Evolutionary conservation across 768 basidiomycete species (phyloP), one percentile per base, ranked within the genome.

Genomic region (Suillus spraguei): DNA sequence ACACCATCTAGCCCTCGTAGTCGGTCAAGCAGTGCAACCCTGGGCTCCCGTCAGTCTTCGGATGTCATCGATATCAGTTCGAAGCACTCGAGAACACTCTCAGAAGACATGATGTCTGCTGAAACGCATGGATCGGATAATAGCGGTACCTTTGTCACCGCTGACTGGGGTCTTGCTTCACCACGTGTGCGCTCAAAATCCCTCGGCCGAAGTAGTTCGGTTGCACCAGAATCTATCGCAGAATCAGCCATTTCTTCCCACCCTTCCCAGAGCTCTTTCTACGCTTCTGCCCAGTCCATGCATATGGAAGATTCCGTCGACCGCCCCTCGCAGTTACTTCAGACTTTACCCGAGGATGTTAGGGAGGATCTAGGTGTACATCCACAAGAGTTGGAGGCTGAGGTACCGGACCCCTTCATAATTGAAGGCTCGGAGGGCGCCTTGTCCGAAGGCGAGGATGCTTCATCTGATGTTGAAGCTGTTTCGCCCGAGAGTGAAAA

Each of bases 371-470:
- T 53, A 64, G 10, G 35, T 59, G 22, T 55, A 60, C 36, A 69
- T 33, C n/a, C 63, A 32, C 63, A 58, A n/a, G 75, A 75, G 35
- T 70, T 79, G 49, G 84, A 84, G 69, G 79, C 81, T 47, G 82
- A 83, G 61, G 80, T 81, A 6, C 85, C 85, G 17, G 80, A 90
- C 72, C 86, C 86, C 2, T 89, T 87, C 77, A 77, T 88, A 58
- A 76, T 87, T 41, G 88, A 88, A 67, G 86, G 85, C 63, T 80
- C 83, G 42, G 79, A 80, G 49, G 77, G 76, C 5, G 69, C 75
- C 22, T 79, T 76, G n/a, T 81, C 78, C 32, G 81, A 79, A 35
- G 55, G 55, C 11, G 59, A 52, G 39, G 47, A 20, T 63, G 17
- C 28, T 20, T 33, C 16, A n/a, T 59, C 59, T 44, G 79, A 79